Base-by-base conservation (phyloP, 225 moss, liverwort and hornwort genomes). In the Rhytidiadelphus loreus region DNA sequence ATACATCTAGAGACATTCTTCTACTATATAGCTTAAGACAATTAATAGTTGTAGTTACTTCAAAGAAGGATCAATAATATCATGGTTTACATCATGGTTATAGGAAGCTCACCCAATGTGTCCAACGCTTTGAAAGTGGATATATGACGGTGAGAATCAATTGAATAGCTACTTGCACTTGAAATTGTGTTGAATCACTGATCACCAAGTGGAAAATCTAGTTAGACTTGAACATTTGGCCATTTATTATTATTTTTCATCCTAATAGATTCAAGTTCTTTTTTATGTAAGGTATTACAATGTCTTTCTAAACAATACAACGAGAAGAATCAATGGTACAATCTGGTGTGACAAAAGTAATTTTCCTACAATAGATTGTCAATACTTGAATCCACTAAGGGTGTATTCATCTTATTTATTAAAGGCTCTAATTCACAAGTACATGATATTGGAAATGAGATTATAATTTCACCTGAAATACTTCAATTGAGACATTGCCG, bases 391-490 rank as follows among this genome's bases (percentile, higher is more conserved):
- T 3, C 1, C 13, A 12, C 7, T n/a, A n/a, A 69, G 23, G 39
- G 11, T 12, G 21, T 21, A 21, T 21, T 66, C 12, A 37, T n/a
- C 66, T 64, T 66, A 21, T 37, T 37, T 9, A 2, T 66, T n/a
- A 20, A 21, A 37, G 12, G 65, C 1, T 4, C 1, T 0, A 3
- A 21, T 6, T 2, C 1, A 66, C 66, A 66, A n/a, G 2, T n/a
- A 12, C 4, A 66, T n/a, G 7, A 22, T 21, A 12, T 66, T 66
- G 12, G 12, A 37, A 66, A 66, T 66, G n/a, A n/a, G 7, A 37
- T 21, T 11, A 37, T 12, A n/a, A 22, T 37, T 21, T 21, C n/a
- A 66, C 66, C 66, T 37, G 7, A 66, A 37, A 66, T 12, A 6
- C 21, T n/a, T 12, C 2, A 66, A 1, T 7, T 66, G 66, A 37